These are phyloP conservation scores for Talaromyces rugulosus DNA, from an alignment of 2,329 filamentous ascomycete genomes.

Conservation along the genomic window DNA sequence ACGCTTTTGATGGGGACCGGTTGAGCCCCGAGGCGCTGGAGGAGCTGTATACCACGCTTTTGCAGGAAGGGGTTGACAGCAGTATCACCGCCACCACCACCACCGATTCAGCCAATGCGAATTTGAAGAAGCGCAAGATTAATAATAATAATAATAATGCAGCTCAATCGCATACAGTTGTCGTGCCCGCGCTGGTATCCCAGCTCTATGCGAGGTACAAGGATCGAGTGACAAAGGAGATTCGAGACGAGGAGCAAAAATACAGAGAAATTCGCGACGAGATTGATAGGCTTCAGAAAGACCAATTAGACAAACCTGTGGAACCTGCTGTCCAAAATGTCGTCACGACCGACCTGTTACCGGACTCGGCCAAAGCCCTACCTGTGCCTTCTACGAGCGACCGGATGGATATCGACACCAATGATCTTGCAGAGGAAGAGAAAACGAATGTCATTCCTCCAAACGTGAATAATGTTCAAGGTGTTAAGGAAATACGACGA, in stretches of 20 bases:
- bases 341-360: conserved; percentile 3
- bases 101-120: conserved; percentile 23
- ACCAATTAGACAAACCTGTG: conserved; percentile 46
- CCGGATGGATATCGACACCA: conserved; percentile 26
- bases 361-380: conserved; percentile 13
- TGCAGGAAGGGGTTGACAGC: conserved; percentile 67
- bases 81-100: conserved; percentile 28
- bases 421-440: conserved; percentile 17
- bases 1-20: conserved; percentile 67
- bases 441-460: conserved; percentile 2
- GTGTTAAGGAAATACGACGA: neutral
- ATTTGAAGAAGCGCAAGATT: conserved; percentile 71
- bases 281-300: conserved; percentile 63
- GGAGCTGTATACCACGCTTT: conserved; percentile 69
- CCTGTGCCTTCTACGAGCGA: conserved; percentile 16
- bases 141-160: conserved; percentile 57
- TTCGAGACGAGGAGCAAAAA: conserved; percentile 68
- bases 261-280: conserved; percentile 64
- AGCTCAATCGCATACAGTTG: conserved; percentile 60
- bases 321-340: conserved; percentile 8
- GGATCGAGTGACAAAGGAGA: conserved; percentile 63
- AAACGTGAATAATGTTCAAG: neutral
- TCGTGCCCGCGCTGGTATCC: conserved; percentile 66
- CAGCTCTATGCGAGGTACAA: conserved; percentile 73
- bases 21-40: conserved; percentile 74